A percentile compares a stretch with the other conserved stretches of the same genome.
These are phyloP conservation scores for Trichoderma breve DNA, from an alignment of 2,329 filamentous ascomycete species.

Conservation along the genomic window DNA sequence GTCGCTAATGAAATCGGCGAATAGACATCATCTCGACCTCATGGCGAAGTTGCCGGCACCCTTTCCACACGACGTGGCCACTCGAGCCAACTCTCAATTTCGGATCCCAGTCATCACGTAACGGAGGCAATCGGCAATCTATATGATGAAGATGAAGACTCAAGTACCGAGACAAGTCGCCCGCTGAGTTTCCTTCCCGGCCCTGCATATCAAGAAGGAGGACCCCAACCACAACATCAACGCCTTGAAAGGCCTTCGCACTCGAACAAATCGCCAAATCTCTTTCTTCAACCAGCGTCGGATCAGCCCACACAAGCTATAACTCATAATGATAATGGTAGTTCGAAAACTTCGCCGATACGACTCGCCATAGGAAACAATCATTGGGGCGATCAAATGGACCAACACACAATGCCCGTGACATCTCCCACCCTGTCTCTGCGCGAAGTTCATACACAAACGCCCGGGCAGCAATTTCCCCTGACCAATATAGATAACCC, in stretches of 20 bases:
- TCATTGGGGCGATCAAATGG: constrained; percentile 43
- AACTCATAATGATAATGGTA: constrained; percentile 31
- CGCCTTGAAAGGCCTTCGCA: constrained; percentile 24
- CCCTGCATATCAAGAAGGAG: constrained; percentile 53
- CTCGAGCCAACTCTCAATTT: constrained; percentile 63
- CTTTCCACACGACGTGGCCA: constrained; percentile 60
- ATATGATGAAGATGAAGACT: constrained; percentile 75
- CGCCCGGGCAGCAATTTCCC: constrained; percentile 67
- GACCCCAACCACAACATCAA: constrained; percentile 34
- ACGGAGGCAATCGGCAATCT: constrained; percentile 90
- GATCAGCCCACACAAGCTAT: constrained; percentile 30
- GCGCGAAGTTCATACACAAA: constrained; percentile 57
- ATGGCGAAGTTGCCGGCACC: constrained; percentile 54
- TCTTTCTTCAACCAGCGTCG: constrained; percentile 46
- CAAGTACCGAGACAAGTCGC: constrained; percentile 53
- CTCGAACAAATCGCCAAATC: constrained; percentile 40
- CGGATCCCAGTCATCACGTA: constrained; percentile 89
- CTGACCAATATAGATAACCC: constrained; percentile 88
- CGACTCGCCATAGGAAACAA: constrained; percentile 39
- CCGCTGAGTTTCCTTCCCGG: constrained; percentile 71
- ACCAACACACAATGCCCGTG: constrained; percentile 43
- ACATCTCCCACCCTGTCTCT: constrained; percentile 53
- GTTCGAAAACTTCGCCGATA: constrained; percentile 45
- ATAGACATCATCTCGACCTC: constrained; percentile 59
- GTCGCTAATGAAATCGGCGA: constrained; percentile 23